phyloP scores from a whole-genome alignment of 1,139 yeast genomes.

The Hansenula sp. region DNA sequence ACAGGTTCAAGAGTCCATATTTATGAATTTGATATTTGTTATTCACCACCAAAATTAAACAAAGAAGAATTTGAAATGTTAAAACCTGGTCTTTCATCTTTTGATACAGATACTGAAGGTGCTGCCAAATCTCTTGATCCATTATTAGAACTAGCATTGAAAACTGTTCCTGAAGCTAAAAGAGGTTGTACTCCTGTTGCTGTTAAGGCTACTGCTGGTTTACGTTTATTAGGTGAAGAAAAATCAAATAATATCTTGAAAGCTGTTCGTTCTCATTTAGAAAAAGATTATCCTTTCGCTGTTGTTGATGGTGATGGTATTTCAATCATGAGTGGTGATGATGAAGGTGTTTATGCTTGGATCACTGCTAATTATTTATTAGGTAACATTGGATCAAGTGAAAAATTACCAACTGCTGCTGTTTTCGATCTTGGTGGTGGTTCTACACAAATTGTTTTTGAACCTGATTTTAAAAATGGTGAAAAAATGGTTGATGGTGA shows the following conservation, averaged over 20 bases:
- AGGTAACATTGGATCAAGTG: slow-evolving; percentile 82
- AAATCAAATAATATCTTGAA: slow-evolving; percentile 65
- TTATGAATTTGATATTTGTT: slow-evolving; percentile 84
- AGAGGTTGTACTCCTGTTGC: slow-evolving; percentile 88
- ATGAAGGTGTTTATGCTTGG: slow-evolving; percentile 99
- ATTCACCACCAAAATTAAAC: slow-evolving; percentile 72
- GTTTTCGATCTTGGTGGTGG: slow-evolving; percentile 99
- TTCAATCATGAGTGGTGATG: slow-evolving; percentile 90
- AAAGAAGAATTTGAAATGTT: slow-evolving; percentile 83
- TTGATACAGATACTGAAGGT: slow-evolving; percentile 70
- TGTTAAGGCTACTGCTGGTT: slow-evolving; percentile 97
- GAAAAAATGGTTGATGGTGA: slow-evolving; percentile 78
- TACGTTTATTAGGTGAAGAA: slow-evolving; percentile 77
- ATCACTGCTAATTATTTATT: slow-evolving; percentile 88
- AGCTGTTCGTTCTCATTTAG: slow-evolving; percentile 73
- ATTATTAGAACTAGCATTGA: slow-evolving; percentile 67
- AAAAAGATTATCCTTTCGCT: slow-evolving; percentile 81
- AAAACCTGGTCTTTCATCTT: slow-evolving; percentile 88
- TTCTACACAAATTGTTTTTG: slow-evolving; percentile 96
- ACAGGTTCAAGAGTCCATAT: slow-evolving; percentile 95
- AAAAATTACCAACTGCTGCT: slow-evolving; percentile 81
- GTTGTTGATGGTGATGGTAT: slow-evolving; percentile 83
- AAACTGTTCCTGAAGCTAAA: slow-evolving; percentile 65
- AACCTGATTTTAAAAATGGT: slow-evolving; percentile 64
- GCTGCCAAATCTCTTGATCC: slow-evolving; percentile 90